Base-by-base conservation (phyloP, 345 rosid species). In the Corchorus olitorius region DNA sequence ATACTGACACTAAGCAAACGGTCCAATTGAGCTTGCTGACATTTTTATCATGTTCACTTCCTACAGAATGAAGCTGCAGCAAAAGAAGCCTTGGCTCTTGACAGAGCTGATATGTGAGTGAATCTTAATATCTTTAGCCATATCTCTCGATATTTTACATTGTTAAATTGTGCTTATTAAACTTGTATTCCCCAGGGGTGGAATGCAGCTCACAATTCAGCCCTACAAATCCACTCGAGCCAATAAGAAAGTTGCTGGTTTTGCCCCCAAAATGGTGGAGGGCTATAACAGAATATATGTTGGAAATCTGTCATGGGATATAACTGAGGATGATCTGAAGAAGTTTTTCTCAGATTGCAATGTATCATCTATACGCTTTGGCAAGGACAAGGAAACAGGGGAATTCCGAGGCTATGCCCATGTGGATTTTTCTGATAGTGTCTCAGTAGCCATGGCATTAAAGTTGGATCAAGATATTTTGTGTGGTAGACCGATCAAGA, bases 241-340 rank as follows among this genome's bases (percentile, higher is more conserved):
- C 74, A 80, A 54, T 34, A 84, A 75, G 62, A 83, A 80, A 68
- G 77, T 75, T 34, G 50, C 91, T 14, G 86, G 90, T 62, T 92
- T 93, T 65, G 81, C 79, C 48, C 94, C 97, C 15, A 78, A 84
- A 65, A 84, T 93, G 72, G 87, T 92, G 49, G 90, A 88, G 67
- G 99, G 97, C 55, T 96, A 93, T 86, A 89, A 93, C 75, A 91
- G 98, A 76, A 81, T 93, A 67, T 96, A 93, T 71, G 78, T 90
- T 50, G 99, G 97, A 76, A 96, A 96, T 77, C 79, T 93, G 76
- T 82, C 98, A 20, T 93, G 97, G 97, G 93, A 96, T 82, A 84
- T 92, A 67, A 89, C 93, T 0, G 97, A 93, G 81, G 91, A 86
- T 20, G 93, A 93, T 67, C 74, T 91, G 75, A 89, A 79, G 68